A percentile compares a stretch with the other conserved stretches of the same genome.
Conservation (phyloP, 2,329 filamentous ascomycete species). For the Claviceps quebecensis region DNA sequence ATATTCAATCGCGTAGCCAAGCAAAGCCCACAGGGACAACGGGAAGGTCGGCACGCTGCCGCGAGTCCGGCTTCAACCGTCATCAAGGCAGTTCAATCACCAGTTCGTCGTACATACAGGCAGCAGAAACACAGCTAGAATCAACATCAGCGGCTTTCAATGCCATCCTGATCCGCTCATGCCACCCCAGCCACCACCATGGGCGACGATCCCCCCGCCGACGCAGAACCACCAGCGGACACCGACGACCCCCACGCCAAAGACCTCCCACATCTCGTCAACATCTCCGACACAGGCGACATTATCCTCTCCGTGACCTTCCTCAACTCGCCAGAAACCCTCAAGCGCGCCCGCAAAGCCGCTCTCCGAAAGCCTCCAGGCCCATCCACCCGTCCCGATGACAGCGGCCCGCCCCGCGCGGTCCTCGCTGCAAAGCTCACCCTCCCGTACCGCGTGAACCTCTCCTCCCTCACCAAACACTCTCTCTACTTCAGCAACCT, state of each 20-base stretch:
- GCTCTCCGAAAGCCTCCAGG: constrained; percentile 14
- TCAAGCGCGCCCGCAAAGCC: constrained; percentile 30
- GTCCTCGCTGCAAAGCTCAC: constrained; percentile 22
- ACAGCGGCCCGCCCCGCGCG: constrained; percentile 7
- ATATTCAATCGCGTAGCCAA: no score
- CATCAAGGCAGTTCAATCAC: no score
- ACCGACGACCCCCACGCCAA: neutral
- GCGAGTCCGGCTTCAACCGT: no score
- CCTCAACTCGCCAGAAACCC: constrained; percentile 38
- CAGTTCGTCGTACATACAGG: no score
- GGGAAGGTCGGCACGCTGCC: no score
- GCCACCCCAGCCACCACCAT: neutral
- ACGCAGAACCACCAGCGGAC: constrained; percentile 4
- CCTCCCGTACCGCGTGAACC: constrained; percentile 45
- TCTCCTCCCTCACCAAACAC: constrained; percentile 39
- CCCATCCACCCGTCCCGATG: constrained; percentile 6
- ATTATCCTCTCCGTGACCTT: constrained; percentile 54
- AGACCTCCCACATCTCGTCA: constrained; percentile 21
- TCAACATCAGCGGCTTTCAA: neutral
- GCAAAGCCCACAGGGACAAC: no score
- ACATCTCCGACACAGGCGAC: constrained; percentile 45
- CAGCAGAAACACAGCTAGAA: neutral
- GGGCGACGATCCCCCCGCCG: constrained; percentile 4
- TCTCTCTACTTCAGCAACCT: constrained; percentile 60
- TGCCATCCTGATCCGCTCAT: neutral